These are phyloP conservation scores for Alternaria brassicae DNA, from an alignment of 2,329 filamentous ascomycete species.

Conservation along the genomic window DNA sequence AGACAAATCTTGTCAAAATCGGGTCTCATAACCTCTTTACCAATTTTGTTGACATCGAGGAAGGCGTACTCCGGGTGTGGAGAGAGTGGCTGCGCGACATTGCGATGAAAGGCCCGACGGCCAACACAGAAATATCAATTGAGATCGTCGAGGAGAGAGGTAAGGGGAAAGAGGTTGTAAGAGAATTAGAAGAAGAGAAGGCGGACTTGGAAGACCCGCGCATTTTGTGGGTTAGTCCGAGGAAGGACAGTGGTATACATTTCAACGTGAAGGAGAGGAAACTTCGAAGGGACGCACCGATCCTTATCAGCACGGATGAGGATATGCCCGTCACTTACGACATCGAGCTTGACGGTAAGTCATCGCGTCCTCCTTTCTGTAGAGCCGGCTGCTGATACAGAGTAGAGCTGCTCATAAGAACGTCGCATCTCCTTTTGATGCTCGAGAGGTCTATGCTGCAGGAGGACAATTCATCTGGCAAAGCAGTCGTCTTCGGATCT, in stretches of 20 bases:
- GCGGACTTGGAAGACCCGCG: slow-evolving; percentile 23
- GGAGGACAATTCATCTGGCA: slow-evolving; percentile 66
- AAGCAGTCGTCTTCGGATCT: slow-evolving; percentile 70
- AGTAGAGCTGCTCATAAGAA: slow-evolving; percentile 42
- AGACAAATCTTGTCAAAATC: slow-evolving; percentile 72
- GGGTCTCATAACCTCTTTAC: slow-evolving; percentile 67
- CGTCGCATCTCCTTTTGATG: slow-evolving; percentile 50
- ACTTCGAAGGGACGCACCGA: slow-evolving; percentile 55
- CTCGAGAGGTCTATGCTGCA: slow-evolving; percentile 70
- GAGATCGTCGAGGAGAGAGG: slow-evolving; percentile 35
- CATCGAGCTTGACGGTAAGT: slow-evolving; percentile 73
- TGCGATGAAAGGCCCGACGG: slow-evolving; percentile 30
- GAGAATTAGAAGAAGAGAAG: slow-evolving; percentile 20
- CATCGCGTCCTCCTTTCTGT: slow-evolving; percentile 24
- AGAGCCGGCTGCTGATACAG: background rate
- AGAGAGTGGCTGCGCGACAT: slow-evolving; percentile 71
- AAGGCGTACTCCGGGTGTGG: slow-evolving; percentile 74
- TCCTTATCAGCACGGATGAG: slow-evolving; percentile 66
- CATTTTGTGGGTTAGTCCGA: slow-evolving; percentile 73
- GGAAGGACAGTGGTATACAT: slow-evolving; percentile 70
- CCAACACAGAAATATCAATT: slow-evolving; percentile 3
- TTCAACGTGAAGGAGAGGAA: slow-evolving; percentile 67
- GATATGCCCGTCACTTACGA: slow-evolving; percentile 73
- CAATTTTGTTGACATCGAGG: slow-evolving; percentile 70
- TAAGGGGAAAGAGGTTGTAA: slow-evolving; percentile 30